phyloP scores from a whole-genome alignment of 306 rosid species.

The Alnus rubra region DNA sequence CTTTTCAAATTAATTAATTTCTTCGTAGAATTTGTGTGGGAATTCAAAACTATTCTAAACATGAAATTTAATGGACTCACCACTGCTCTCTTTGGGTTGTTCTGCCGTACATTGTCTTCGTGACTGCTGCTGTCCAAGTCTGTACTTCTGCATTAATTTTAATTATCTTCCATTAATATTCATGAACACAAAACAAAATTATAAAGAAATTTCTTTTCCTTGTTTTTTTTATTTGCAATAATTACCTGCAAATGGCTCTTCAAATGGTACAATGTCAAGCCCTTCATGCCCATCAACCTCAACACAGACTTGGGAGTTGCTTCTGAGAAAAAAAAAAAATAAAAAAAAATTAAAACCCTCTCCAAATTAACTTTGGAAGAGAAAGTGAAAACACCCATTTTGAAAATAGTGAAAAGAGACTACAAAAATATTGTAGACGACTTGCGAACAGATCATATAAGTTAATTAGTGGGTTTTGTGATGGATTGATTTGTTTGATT shows the following conservation, averaged over 20 bases:
- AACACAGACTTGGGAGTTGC: slow-evolving; percentile 93
- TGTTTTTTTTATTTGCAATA: not conserved
- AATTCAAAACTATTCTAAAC: not conserved
- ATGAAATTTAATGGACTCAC: slow-evolving; percentile 38
- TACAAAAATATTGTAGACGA: not conserved
- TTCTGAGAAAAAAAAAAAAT: slow-evolving; percentile 46
- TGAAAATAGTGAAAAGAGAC: not conserved
- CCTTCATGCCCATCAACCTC: slow-evolving; percentile 92
- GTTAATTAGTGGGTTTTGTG: no score
- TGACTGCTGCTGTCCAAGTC: slow-evolving; percentile 78
- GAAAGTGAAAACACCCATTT: not conserved
- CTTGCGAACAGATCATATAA: no score
- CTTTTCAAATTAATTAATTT: not conserved
- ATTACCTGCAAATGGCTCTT: slow-evolving; percentile 98
- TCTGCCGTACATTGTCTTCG: slow-evolving; percentile 51
- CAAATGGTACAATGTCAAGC: slow-evolving; percentile 92
- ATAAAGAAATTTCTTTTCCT: not conserved
- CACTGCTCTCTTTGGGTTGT: slow-evolving; percentile 50
- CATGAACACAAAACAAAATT: no score
- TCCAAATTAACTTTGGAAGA: not conserved
- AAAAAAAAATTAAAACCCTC: not conserved
- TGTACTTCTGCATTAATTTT: slow-evolving; percentile 65
- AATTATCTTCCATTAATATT: not conserved
- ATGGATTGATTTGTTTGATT: no score
- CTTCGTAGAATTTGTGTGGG: not conserved